Evolutionary conservation across 352 stramenopile genomes (phyloP), one percentile per base, ranked within the genome.

Genomic region (Phytophthora pini): DNA sequence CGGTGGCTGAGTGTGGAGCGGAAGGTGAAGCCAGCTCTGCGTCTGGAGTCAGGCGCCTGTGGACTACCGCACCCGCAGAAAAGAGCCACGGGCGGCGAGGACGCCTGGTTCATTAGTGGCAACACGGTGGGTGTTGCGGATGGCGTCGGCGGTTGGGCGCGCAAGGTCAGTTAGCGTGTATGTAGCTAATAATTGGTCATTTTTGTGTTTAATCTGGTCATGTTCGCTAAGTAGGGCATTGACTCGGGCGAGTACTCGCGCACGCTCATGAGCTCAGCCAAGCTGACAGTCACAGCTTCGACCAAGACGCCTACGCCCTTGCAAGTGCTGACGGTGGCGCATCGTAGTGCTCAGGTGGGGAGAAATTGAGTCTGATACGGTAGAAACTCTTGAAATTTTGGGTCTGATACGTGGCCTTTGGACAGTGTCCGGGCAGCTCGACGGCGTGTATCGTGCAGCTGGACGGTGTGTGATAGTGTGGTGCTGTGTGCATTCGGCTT

Each of bases 191-290:
- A 8, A 26, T 2, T 32, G 20, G 38, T 48, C 54, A 36, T 52
- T 40, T 20, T 9, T 34, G 13, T 26, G 11, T 17, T 38, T 56
- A 32, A 24, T 4, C 34, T 44, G 31, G 31, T 17, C 12, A 10
- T 52, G 2, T 47, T 8, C 8, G 38, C 12, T 43, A 43, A 3
- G 8, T 6, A 93, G 84, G 89, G 88, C 22, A 83, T 97, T 41
- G 89, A 97, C 65, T 89, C 89, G 54, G 89, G 89, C 26, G 88
- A 93, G 59, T 97, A 96, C 74, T 93, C 87, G 43, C 89, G 89
- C 29, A 88, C 72, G 50, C 78, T 96, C 24, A 95, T 93, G 82
- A 80, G 67, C 43, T 81, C 78, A 11, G 83, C 76, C 45, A 65
- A 78, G 47, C 52, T 9, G 36, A 63, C 51, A 32, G 46, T 79